Conservation (phyloP, 129 eudicot genomes). For the Flaveria robusta region DNA sequence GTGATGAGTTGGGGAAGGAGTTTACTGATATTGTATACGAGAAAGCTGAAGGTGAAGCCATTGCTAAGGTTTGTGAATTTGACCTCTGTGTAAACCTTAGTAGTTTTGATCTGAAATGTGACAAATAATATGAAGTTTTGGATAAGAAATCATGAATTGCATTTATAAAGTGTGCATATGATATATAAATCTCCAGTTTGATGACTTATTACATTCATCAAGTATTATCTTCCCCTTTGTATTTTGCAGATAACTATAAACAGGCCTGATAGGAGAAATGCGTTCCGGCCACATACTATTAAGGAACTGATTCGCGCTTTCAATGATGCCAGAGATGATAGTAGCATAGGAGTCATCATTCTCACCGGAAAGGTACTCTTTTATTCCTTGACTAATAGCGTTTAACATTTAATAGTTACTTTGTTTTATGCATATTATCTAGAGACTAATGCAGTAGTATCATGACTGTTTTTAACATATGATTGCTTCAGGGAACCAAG, state of each 20-base stretch:
- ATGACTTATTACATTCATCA: neutral
- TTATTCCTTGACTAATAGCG: slow-evolving; percentile 5
- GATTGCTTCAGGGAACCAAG: slow-evolving; percentile 71
- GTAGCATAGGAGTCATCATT: slow-evolving; percentile 83
- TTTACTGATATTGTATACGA: slow-evolving; percentile 80
- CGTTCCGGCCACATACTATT: slow-evolving; percentile 85
- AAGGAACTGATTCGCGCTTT: slow-evolving; percentile 97
- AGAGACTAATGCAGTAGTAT: neutral
- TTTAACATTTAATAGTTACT: neutral
- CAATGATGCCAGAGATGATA: slow-evolving; percentile 95
- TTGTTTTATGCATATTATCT: neutral
- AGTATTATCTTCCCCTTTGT: neutral
- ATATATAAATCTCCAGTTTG: too few relatives aligned
- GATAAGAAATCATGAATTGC: too few relatives aligned
- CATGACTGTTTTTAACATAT: neutral
- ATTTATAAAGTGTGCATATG: too few relatives aligned
- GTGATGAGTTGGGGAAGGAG: slow-evolving; percentile 67
- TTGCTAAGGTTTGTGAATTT: slow-evolving; percentile 63
- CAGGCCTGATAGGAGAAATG: slow-evolving; percentile 96
- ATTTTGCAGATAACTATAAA: slow-evolving; percentile 78
- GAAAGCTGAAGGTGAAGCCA: slow-evolving; percentile 87
- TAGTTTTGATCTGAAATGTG: neutral
- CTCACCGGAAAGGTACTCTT: slow-evolving; percentile 81
- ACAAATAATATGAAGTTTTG: neutral
- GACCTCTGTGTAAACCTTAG: neutral